These are phyloP conservation scores for Aspergillus coremiiformis DNA, from an alignment of 495 filamentous ascomycete genomes.

Conservation along the genomic window DNA sequence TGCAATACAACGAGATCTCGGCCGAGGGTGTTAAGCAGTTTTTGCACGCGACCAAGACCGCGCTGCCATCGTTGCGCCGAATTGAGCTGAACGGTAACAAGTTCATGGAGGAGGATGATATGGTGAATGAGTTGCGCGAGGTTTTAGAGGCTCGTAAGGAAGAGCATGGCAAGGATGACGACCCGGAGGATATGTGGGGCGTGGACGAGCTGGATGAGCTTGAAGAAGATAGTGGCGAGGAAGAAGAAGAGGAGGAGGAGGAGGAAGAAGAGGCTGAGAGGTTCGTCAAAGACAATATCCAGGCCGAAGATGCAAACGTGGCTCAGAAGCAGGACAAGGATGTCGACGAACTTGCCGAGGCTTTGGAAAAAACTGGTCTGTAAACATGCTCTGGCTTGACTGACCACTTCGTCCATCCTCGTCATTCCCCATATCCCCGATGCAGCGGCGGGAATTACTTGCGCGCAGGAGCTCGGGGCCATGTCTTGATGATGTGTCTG, in stretches of 20 bases:
- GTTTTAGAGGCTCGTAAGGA: slow-evolving; percentile 51
- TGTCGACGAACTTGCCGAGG: slow-evolving; percentile 72
- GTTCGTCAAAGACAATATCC: slow-evolving; percentile 60
- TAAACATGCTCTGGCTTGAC: slow-evolving; percentile 2
- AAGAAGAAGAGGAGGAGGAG: slow-evolving; percentile 65
- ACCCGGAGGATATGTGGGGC: slow-evolving; percentile 63
- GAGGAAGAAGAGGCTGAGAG: slow-evolving; percentile 50
- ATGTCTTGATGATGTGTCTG: slow-evolving; percentile 4
- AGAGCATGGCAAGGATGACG: slow-evolving; percentile 42
- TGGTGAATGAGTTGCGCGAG: slow-evolving; percentile 45
- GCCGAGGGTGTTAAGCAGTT: slow-evolving; percentile 62
- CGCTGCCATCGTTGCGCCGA: slow-evolving; percentile 64
- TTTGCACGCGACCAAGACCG: slow-evolving; percentile 51
- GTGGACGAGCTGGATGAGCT: slow-evolving; percentile 78
- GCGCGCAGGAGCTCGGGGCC: background rate
- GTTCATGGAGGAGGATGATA: slow-evolving; percentile 76
- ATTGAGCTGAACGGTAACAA: slow-evolving; percentile 96
- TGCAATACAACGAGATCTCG: slow-evolving; percentile 95
- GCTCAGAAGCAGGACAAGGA: slow-evolving; percentile 65
- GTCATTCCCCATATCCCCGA: slow-evolving; percentile 1
- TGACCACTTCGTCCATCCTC: background rate
- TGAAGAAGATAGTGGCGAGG: slow-evolving; percentile 62
- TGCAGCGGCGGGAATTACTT: background rate
- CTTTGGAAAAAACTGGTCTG: slow-evolving; percentile 56
- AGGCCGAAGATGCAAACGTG: slow-evolving; percentile 66